Evolutionary conservation across 139 green algal genomes (phyloP).

Genomic region (Chlorella sorokiniana): DNA sequence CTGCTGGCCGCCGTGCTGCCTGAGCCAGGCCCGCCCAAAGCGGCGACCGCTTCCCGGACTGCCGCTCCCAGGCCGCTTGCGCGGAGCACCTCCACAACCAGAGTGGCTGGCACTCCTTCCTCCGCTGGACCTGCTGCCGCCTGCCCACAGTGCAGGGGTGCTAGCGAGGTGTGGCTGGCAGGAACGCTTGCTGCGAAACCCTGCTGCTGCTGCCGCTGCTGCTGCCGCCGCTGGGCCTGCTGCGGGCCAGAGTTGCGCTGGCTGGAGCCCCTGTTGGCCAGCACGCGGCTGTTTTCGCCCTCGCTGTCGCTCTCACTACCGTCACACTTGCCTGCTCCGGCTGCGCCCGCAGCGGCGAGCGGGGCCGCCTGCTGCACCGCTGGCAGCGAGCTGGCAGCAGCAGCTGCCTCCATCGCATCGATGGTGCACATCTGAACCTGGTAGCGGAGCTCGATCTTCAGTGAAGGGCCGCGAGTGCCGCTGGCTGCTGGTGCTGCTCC

Average conservation of each 20-base stretch:
- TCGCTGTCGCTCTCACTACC: neutral
- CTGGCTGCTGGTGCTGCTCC: neutral
- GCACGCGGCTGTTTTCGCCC: slow-evolving; percentile 5
- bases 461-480: neutral
- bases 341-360: neutral
- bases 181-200: neutral
- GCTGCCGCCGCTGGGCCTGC: neutral
- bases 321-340: neutral
- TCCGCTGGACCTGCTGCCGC: neutral
- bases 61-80: slow-evolving; percentile 18
- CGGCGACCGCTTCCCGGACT: neutral
- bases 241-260: neutral
- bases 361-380: neutral
- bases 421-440: slow-evolving; percentile 11
- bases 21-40: neutral
- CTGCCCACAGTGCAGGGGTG: neutral
- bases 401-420: slow-evolving; percentile 14
- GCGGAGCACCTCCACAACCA: slow-evolving; percentile 9
- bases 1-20: neutral
- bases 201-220: neutral
- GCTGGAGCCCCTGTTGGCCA: neutral
- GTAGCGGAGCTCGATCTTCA: slow-evolving; percentile 12
- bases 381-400: neutral
- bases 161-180: neutral
- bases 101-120: slow-evolving; percentile 9